phyloP scores from a whole-genome alignment of 352 stramenopile species.

The Phytophthora fragariae region DNA sequence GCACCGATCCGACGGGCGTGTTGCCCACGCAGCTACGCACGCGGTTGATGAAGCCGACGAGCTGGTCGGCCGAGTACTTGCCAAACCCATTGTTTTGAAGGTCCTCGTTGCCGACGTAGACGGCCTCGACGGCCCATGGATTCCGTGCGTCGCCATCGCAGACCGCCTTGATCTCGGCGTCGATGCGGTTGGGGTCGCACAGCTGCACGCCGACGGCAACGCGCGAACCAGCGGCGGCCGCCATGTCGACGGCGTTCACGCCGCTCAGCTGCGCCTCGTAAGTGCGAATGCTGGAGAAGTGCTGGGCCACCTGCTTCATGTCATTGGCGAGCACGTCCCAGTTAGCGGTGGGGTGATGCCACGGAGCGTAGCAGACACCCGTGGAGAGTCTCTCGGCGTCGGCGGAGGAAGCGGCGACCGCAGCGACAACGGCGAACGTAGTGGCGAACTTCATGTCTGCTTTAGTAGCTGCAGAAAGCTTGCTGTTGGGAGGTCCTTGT shows the following conservation, averaged over 20 bases:
- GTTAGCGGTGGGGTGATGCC: slow-evolving; percentile 56
- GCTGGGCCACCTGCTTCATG: slow-evolving; percentile 44
- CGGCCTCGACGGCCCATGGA: slow-evolving; percentile 50
- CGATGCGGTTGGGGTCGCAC: slow-evolving; percentile 41
- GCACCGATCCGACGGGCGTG: slow-evolving; percentile 67
- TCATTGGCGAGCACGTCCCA: slow-evolving; percentile 45
- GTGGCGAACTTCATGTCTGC: slow-evolving; percentile 32
- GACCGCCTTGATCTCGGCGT: slow-evolving; percentile 63
- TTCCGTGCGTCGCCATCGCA: slow-evolving; percentile 50
- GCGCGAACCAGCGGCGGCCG: slow-evolving; percentile 52
- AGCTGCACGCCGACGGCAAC: slow-evolving; percentile 69
- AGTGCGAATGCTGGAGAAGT: slow-evolving; percentile 68
- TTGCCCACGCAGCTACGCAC: slow-evolving; percentile 56
- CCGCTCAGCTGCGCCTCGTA: slow-evolving; percentile 61
- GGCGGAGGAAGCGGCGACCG: slow-evolving; percentile 10
- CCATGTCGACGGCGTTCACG: slow-evolving; percentile 59
- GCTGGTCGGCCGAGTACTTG: slow-evolving; percentile 40
- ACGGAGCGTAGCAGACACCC: slow-evolving; percentile 66
- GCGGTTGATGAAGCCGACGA: slow-evolving; percentile 54
- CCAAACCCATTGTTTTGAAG: slow-evolving; percentile 56
- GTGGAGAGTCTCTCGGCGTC: slow-evolving; percentile 17
- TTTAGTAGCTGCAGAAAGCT: slow-evolving; percentile 38
- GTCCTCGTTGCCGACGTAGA: slow-evolving; percentile 83
- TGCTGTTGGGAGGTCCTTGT: slow-evolving; percentile 21
- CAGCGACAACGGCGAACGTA: slow-evolving; percentile 7